These are phyloP conservation scores for Pseudogymnoascus sp. DNA, from an alignment of 2,329 filamentous ascomycete genomes.

Conservation along the genomic window DNA sequence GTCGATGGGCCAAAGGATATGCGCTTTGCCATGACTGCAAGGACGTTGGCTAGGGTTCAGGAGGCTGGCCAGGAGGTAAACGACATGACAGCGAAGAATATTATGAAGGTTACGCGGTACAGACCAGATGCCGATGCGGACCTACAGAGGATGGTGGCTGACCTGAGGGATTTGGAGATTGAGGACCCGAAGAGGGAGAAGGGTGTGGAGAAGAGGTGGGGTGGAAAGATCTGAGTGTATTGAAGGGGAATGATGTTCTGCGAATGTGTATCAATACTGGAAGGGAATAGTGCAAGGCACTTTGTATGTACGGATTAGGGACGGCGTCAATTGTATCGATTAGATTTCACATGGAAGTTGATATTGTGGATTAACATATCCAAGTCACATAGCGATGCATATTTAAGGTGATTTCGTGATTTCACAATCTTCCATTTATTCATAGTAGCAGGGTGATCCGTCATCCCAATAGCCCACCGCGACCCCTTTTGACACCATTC, in stretches of 20 bases:
- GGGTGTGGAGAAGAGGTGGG: constrained; percentile 29
- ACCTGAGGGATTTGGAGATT: constrained; percentile 33
- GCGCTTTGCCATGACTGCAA: constrained; percentile 89
- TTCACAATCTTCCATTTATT: constrained; percentile 7
- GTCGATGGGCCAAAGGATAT: constrained; percentile 93
- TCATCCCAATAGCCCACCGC: constrained; percentile 3
- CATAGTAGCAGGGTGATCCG: constrained; percentile 7
- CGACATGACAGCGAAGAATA: constrained; percentile 69
- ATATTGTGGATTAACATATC: background rate
- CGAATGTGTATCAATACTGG: constrained; percentile 1
- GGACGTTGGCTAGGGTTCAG: constrained; percentile 64
- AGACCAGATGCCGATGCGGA: constrained; percentile 58
- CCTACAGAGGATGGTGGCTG: constrained; percentile 59
- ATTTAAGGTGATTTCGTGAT: background rate
- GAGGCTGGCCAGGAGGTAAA: constrained; percentile 52
- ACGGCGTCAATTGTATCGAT: background rate
- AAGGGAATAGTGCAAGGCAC: constrained; percentile 2
- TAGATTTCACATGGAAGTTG: background rate
- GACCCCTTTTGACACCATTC: constrained; percentile 7
- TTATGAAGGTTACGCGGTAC: constrained; percentile 75
- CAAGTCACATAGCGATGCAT: background rate
- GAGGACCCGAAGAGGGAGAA: constrained; percentile 27
- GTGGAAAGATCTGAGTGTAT: constrained; percentile 19
- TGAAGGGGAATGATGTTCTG: background rate
- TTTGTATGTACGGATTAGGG: constrained; percentile 5